A percentile compares a stretch with the other conserved stretches of the same genome.
phyloP scores from a whole-genome alignment of 176 grass and related monocot species.

The Oryza longistaminata region DNA sequence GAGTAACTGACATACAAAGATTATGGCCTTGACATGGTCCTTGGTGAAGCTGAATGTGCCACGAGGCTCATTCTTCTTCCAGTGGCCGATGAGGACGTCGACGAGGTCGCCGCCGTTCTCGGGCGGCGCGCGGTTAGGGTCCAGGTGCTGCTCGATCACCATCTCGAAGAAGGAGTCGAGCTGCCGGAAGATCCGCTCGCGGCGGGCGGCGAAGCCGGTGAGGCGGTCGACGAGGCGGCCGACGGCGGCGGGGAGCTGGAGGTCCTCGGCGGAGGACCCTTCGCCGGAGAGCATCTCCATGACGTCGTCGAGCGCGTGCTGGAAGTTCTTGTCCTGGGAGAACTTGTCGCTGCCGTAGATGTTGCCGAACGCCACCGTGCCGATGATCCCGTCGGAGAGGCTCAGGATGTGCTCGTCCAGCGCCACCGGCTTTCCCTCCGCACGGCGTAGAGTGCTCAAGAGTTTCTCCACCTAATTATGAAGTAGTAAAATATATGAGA shows the following conservation, averaged over 20 bases:
- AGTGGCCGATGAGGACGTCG: slow-evolving; percentile 1
- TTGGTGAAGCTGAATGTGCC: not conserved
- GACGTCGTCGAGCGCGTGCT: not conserved
- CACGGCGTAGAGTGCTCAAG: not conserved
- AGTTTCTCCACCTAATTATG: slow-evolving; percentile 22
- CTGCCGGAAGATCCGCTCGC: not conserved
- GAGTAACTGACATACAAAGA: not conserved
- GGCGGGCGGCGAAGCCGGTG: not conserved
- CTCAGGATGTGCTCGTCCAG: slow-evolving; percentile 19
- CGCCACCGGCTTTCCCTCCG: not conserved
- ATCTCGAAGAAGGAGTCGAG: slow-evolving; percentile 25
- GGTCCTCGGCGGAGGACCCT: slow-evolving; percentile 19
- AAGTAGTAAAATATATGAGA: too few relatives aligned
- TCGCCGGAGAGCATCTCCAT: slow-evolving; percentile 4
- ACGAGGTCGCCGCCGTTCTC: slow-evolving; percentile 23
- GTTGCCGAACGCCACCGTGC: slow-evolving; percentile 28
- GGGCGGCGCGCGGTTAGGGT: not conserved
- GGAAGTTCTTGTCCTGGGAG: not conserved
- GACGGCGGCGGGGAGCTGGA: slow-evolving; percentile 8
- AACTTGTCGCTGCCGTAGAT: slow-evolving; percentile 5
- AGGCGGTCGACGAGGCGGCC: not conserved
- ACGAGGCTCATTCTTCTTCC: not conserved
- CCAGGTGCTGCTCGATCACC: not conserved
- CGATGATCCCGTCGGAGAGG: slow-evolving; percentile 28
- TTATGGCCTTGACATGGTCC: slow-evolving; percentile 29